Percentiles rank a stretch among this genome's conserved stretches.
phyloP scores from a whole-genome alignment of 192 early-diverging fungal genomes.

The Backusella tuberculispora region DNA sequence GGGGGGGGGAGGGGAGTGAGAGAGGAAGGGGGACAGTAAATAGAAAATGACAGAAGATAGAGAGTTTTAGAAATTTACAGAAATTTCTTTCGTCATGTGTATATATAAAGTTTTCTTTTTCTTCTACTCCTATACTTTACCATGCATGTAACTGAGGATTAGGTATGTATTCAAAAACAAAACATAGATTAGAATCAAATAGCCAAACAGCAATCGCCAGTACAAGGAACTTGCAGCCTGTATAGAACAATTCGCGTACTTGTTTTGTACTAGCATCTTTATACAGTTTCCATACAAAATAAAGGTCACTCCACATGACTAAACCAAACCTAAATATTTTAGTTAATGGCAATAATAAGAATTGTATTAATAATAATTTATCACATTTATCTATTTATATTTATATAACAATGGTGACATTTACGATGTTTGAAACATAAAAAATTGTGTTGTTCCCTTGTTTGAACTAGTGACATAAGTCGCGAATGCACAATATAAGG shows the following conservation, averaged over 20 bases:
- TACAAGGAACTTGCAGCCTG: constrained; percentile 27
- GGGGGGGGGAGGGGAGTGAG: not conserved
- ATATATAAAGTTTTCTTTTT: not conserved
- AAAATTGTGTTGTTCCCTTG: constrained; percentile 35
- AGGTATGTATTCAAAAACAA: constrained; percentile 32
- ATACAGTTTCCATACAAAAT: constrained; percentile 39
- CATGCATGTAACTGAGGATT: constrained; percentile 38
- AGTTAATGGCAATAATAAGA: not conserved
- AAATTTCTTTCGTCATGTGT: not conserved
- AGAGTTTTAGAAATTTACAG: not conserved
- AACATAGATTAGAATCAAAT: constrained; percentile 38
- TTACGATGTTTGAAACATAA: constrained; percentile 40
- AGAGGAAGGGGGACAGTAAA: not conserved
- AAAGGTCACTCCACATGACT: constrained; percentile 41
- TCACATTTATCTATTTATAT: not conserved
- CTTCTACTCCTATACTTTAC: constrained; percentile 15
- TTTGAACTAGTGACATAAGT: constrained; percentile 31
- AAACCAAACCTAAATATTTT: constrained; percentile 26
- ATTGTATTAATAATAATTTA: not conserved
- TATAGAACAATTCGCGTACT: constrained; percentile 22
- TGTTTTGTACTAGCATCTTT: constrained; percentile 3
- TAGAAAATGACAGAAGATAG: not conserved
- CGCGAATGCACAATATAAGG: constrained; percentile 33
- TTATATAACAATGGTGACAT: not conserved
- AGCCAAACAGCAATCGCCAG: constrained; percentile 33